Evolutionary conservation across 495 filamentous ascomycete species (phyloP).

Genomic region (Hyaloscypha finlandica): DNA sequence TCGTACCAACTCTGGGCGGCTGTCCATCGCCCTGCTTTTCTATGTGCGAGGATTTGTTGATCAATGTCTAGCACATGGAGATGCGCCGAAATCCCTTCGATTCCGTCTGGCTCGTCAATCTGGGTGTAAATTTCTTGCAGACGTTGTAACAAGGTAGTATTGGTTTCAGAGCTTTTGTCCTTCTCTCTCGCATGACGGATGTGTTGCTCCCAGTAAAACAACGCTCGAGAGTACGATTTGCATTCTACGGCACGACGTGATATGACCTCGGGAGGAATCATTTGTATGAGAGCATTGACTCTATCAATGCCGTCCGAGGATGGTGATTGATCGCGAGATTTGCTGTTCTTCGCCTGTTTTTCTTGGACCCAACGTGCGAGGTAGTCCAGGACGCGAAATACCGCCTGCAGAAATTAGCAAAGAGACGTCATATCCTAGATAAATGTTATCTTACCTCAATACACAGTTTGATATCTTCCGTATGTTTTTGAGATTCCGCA

Average conservation of each 20-base stretch:
- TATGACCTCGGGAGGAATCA: conserved; percentile 82
- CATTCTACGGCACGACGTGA: conserved; percentile 86
- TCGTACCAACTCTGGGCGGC: conserved; percentile 98
- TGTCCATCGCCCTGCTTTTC: conserved; percentile 95
- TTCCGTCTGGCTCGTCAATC: conserved; percentile 96
- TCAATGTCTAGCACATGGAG: conserved; percentile 80
- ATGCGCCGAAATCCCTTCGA: conserved; percentile 90
- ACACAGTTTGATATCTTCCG: conserved; percentile 74
- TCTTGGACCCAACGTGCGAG: conserved; percentile 85
- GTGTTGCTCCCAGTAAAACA: conserved; percentile 93
- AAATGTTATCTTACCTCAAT: conserved; percentile 65
- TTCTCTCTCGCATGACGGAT: conserved; percentile 60
- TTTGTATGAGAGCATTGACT: conserved; percentile 63
- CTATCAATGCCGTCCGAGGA: conserved; percentile 38
- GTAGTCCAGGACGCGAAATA: conserved; percentile 91
- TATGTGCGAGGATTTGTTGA: conserved; percentile 88
- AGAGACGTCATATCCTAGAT: neutral
- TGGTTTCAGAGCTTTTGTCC: conserved; percentile 43
- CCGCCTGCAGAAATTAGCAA: conserved; percentile 54
- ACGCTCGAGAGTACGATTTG: conserved; percentile 84
- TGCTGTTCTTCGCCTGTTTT: conserved; percentile 55
- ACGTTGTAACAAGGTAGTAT: conserved; percentile 64
- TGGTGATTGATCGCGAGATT: conserved; percentile 3
- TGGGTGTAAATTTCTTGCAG: conserved; percentile 93
- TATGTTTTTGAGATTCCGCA: conserved; percentile 52